A percentile compares a stretch with the other conserved stretches of the same genome.
Evolutionary conservation across 192 early-diverging fungal genomes (phyloP).

Genomic region (Rhizophagus prolifer): DNA sequence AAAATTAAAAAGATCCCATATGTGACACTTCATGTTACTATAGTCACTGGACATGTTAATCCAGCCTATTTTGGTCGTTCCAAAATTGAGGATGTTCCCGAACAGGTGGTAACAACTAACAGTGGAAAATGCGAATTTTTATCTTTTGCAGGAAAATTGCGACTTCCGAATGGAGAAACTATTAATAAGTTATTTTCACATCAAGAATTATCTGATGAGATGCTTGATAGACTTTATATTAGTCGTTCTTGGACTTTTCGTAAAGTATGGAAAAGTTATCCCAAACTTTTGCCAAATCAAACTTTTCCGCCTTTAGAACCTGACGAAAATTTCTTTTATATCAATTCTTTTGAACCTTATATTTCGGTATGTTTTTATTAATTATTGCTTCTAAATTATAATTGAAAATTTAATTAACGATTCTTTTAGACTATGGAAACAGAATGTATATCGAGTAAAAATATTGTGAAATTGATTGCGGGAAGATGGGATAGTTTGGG

Average conservation of each 20-base stretch:
- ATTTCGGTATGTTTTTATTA: conserved; percentile 49
- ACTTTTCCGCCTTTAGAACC: conserved; percentile 30
- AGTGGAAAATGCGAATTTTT: conserved; percentile 42
- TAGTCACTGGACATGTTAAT: conserved; percentile 53
- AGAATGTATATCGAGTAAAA: conserved; percentile 55
- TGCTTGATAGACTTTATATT: conserved; percentile 47
- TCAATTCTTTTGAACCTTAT: conserved; percentile 59
- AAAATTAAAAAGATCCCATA: conserved; percentile 43
- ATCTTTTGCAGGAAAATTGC: conserved; percentile 41
- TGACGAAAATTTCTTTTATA: conserved; percentile 47
- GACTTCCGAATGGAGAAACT: conserved; percentile 43
- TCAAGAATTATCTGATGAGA: conserved; percentile 37
- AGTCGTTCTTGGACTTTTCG: conserved; percentile 49
- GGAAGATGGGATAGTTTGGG: conserved; percentile 13
- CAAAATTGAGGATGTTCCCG: conserved; percentile 38
- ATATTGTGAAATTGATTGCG: conserved; percentile 54
- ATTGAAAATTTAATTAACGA: neutral
- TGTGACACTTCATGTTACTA: conserved; percentile 57
- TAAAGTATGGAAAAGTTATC: conserved; percentile 63
- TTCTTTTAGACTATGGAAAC: conserved; percentile 65
- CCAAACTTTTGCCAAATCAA: conserved; percentile 43
- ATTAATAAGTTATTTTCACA: conserved; percentile 63
- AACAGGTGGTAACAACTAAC: conserved; percentile 52
- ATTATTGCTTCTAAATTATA: neutral
- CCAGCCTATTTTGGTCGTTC: conserved; percentile 47